These are phyloP conservation scores for Mrakia gelida DNA, from an alignment of 768 basidiomycete genomes.

Conservation along the genomic window DNA sequence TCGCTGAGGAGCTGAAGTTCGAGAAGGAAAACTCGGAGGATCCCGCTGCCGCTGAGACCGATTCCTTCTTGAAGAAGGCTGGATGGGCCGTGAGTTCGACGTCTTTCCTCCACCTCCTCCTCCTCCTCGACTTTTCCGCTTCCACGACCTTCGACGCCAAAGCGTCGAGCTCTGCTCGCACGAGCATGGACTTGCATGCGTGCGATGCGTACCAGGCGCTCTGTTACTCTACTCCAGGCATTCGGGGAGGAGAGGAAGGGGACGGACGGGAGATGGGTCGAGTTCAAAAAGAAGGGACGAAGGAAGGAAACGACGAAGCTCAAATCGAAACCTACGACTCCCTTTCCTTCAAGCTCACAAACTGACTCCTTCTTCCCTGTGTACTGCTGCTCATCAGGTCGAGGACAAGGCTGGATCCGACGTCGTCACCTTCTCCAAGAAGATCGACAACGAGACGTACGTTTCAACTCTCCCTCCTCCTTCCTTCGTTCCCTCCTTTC, in stretches of 20 bases:
- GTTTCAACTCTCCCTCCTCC: constrained; percentile 40
- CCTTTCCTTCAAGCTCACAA: neutral
- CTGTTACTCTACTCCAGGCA: no score
- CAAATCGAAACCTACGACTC: neutral
- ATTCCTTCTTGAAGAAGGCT: constrained; percentile 73
- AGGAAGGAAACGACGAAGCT: neutral
- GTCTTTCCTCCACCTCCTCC: neutral
- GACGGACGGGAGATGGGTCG: no score
- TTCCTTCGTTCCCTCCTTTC: neutral
- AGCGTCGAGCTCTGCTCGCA: neutral
- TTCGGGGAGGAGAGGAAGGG: neutral
- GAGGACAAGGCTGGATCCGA: constrained; percentile 67
- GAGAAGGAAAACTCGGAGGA: constrained; percentile 60
- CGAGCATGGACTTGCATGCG: no score
- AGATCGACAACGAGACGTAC: constrained; percentile 85
- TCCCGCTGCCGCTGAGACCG: constrained; percentile 47
- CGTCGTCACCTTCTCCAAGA: constrained; percentile 74
- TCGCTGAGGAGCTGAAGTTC: constrained; percentile 77
- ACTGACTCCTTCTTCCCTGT: neutral
- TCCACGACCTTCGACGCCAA: neutral
- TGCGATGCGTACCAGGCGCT: no score
- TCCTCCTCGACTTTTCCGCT: neutral
- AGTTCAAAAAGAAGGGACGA: neutral
- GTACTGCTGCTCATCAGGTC: constrained; percentile 50
- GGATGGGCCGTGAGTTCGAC: constrained; percentile 67